Evolutionary conservation across 768 basidiomycete species (phyloP), one percentile per base, ranked within the genome.

Genomic region (Kondoa malvinella): DNA sequence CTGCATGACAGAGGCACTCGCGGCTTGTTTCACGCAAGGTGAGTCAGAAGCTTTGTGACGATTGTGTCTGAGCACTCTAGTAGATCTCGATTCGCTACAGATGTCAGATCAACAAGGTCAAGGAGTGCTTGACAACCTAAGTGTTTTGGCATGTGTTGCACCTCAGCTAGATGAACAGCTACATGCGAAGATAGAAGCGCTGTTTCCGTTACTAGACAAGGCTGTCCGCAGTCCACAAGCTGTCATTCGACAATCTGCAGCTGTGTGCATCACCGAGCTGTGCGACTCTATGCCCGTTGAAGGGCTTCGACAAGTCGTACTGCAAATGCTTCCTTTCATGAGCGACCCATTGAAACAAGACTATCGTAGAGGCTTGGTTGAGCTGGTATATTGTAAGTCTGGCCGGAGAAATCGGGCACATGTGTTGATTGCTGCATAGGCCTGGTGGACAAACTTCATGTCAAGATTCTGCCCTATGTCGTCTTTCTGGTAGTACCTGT

Each of bases 401-500:
- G 0, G 3, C 8, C 1, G 21, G 34, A 16, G 14, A 34, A 66
- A 27, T 30, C 34, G 27, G 0, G 8, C 56, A n/a, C n/a, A n/a
- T n/a, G n/a, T n/a, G n/a, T n/a, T n/a, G n/a, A n/a, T n/a, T n/a
- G 40, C 15, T 25, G 2, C 50, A 0, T 73, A 97, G 94, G 94
- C 76, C 86, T 97, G 71, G 87, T 97, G 31, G 87, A 91, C 71
- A 83, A 83, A 69, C 83, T 99, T 63, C 92, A 97, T 72, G 84
- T 95, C 78, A 92, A 92, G 76, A 87, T 92, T 4, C 80, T 99
- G 57, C 94, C 95, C 14, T 99, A 97, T 75, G 87, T 97, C 8
- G 87, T 97, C 69, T 97, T 99, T 79, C 81, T 99, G 78, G 85
- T 99, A 33, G 92, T 97, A 0, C 95, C 95, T 0, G 84, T 97